phyloP scores from a whole-genome alignment of 306 rosid species.

The Castanospermum australe region DNA sequence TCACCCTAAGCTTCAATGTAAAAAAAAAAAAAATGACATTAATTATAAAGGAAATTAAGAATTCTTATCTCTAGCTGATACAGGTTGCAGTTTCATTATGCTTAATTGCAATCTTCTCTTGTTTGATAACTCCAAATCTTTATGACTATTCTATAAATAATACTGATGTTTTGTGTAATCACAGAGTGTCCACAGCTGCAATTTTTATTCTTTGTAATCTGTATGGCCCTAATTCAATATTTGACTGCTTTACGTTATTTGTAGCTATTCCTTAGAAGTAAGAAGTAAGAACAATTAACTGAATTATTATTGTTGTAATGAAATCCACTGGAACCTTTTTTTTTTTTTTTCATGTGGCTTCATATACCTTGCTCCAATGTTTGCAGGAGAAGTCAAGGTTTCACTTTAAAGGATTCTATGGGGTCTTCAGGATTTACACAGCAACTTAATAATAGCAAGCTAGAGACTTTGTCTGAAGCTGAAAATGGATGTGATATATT shows the following conservation, averaged over 20 bases:
- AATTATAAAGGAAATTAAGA: background rate
- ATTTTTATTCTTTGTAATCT: constrained; percentile 6
- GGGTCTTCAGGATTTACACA: constrained; percentile 52
- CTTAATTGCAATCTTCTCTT: background rate
- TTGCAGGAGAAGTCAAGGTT: constrained; percentile 54
- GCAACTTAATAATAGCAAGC: constrained; percentile 45
- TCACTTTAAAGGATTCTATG: constrained; percentile 60
- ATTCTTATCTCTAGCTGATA: background rate
- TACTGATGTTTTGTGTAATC: constrained; percentile 3
- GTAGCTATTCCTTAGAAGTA: constrained; percentile 29
- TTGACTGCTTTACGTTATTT: constrained; percentile 28
- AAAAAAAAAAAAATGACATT: too few species aligned
- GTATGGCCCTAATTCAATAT: constrained; percentile 12
- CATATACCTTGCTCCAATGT: constrained; percentile 8
- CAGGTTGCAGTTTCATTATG: constrained; percentile 19
- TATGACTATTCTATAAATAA: background rate
- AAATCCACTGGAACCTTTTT: background rate
- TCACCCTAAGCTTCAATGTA: too few species aligned
- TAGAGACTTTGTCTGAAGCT: constrained; percentile 38
- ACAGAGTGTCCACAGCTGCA: background rate
- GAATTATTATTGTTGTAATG: constrained; percentile 15
- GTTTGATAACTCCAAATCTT: background rate
- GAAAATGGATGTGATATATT: constrained; percentile 52
- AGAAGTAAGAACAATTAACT: constrained; percentile 29
- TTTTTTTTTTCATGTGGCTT: background rate